These are phyloP conservation scores for Fusarium circinatum DNA, from an alignment of 2,329 filamentous ascomycete genomes.

Conservation along the genomic window DNA sequence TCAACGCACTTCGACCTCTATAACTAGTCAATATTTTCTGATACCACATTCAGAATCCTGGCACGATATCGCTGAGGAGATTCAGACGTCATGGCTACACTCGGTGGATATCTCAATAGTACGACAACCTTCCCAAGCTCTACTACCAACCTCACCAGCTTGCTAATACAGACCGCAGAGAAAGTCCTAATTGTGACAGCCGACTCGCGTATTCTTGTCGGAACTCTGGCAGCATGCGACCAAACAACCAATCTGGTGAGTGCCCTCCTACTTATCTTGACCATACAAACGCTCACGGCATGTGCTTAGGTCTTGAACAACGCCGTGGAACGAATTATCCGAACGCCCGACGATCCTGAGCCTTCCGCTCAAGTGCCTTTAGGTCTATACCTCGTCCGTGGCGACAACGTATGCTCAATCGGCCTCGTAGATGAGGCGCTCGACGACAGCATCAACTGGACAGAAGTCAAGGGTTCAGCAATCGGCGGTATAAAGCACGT, in stretches of 20 bases:
- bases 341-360: constrained; percentile 83
- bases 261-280: constrained; percentile 21
- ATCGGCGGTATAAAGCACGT: constrained; percentile 87
- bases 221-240: constrained; percentile 86
- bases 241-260: constrained; percentile 88
- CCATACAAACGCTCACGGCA: constrained; percentile 26
- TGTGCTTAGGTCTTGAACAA: constrained; percentile 74
- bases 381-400: constrained; percentile 90
- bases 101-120: constrained; percentile 60
- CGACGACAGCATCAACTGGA: constrained; percentile 92
- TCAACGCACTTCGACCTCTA: background rate
- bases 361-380: constrained; percentile 83
- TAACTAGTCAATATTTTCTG: background rate
- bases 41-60: background rate
- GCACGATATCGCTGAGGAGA: background rate
- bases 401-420: constrained; percentile 92
- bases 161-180: constrained; percentile 63
- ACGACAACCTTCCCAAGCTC: constrained; percentile 32
- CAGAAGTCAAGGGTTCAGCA: constrained; percentile 83
- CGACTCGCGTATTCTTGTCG: constrained; percentile 87
- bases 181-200: constrained; percentile 92
- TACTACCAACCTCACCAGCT: background rate
- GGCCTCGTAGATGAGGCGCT: constrained; percentile 90
- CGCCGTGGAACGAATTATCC: constrained; percentile 90
- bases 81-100: constrained; percentile 52